Evolutionary conservation across 2,329 filamentous ascomycete genomes (phyloP).

Genomic region (Monosporascus sp.): DNA sequence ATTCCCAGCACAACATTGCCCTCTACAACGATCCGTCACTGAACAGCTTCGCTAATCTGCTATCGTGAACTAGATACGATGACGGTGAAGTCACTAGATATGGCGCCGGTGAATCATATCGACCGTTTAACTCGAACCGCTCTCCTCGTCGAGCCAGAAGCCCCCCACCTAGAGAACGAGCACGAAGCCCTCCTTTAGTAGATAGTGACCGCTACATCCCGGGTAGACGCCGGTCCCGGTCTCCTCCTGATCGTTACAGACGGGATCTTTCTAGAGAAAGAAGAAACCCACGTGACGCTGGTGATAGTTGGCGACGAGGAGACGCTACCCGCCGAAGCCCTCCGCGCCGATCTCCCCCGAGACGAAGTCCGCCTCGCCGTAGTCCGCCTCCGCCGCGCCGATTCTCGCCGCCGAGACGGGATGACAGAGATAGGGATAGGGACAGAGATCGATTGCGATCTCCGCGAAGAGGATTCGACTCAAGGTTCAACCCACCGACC

Average conservation of each 20-base stretch:
- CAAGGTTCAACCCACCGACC: slow-evolving; percentile 29
- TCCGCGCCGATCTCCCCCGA: slow-evolving; percentile 27
- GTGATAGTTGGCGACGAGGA: slow-evolving; percentile 33
- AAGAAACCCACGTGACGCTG: slow-evolving; percentile 5
- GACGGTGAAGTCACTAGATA: slow-evolving; percentile 59
- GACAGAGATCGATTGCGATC: slow-evolving; percentile 32
- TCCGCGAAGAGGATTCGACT: slow-evolving; percentile 33
- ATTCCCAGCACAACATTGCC: too few relatives aligned
- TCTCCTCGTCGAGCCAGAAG: slow-evolving; percentile 36
- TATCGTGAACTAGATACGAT: slow-evolving; percentile 41
- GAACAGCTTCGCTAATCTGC: neutral
- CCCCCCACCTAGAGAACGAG: slow-evolving; percentile 25
- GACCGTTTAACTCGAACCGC: slow-evolving; percentile 49
- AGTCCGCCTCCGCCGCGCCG: slow-evolving; percentile 29
- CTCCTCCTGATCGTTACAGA: slow-evolving; percentile 33
- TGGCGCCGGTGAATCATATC: slow-evolving; percentile 57
- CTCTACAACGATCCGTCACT: too few relatives aligned
- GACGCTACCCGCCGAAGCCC: slow-evolving; percentile 33
- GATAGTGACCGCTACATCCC: slow-evolving; percentile 39
- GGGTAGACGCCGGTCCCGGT: slow-evolving; percentile 36
- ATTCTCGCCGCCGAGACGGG: slow-evolving; percentile 31
- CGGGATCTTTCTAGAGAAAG: slow-evolving; percentile 31
- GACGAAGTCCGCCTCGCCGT: slow-evolving; percentile 29
- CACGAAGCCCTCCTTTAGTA: slow-evolving; percentile 30
- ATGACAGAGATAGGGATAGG: slow-evolving; percentile 36